Base-by-base conservation (phyloP, 495 filamentous ascomycete genomes). In the Penicillium lagena region DNA sequence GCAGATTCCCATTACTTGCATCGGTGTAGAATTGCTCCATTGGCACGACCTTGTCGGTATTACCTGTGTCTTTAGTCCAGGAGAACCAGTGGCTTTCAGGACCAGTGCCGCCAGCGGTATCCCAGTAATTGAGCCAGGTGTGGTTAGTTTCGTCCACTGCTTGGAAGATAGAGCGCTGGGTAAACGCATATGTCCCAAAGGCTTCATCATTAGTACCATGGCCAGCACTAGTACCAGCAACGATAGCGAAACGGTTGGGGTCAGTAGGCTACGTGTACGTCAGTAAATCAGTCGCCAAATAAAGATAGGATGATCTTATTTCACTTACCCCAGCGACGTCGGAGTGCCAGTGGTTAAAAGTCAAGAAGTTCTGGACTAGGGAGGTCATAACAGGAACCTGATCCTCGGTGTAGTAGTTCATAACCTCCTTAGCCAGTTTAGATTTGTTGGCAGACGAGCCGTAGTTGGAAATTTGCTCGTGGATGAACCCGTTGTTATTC, bases 321-420 rank as follows among this genome's bases (percentile, higher is more conserved):
- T 22, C 22, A 63, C 64, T 52, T 63, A 68, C 66, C 9, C 75
- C 75, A 2, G 73, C 72, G 32, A 73, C 59, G 40, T 65, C 60
- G 7, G 71, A 69, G 53, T 71, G 68, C 73, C 74, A 79, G 51
- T 69, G 59, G 60, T 77, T 71, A 51, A 79, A 76, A 13, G 67
- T 63, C 0, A 71, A 52, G 51, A 67, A 79, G 51, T 77, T 72
- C 40, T 77, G 60, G n/a, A 70, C 71, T 45, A 79, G 52, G 8
- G 58, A 37, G 8, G 58, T 65, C 30, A 77, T 54, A 8, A 76
- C 68, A 11, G 72, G 73, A 9, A 76, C 59, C 50, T 77, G 57
- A 1, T 69, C 66, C 41, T 68, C 66, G 22, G 70, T 71, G 41
- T 76, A 77, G 56, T 76, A 76, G 56, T 72, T 68, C 44, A 79